Percentiles rank a stretch among this genome's conserved stretches.
Conservation (phyloP, 441 rosid species). For the Hura crepitans region DNA sequence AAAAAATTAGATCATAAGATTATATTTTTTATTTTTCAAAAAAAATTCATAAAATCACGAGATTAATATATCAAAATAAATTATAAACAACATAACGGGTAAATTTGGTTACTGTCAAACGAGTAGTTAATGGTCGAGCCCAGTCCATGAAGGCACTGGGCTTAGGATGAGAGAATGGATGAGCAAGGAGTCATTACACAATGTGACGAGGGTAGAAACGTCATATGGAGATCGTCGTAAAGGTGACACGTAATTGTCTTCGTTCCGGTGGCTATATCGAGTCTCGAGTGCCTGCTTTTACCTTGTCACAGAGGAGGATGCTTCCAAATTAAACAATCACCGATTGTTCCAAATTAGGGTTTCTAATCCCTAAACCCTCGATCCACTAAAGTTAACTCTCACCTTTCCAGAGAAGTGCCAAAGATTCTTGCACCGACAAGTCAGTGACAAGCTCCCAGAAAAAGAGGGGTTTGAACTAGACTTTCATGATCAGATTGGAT, state of each 20-base stretch:
- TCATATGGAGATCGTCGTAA: background rate
- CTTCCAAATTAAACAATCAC: background rate
- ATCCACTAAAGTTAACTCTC: background rate
- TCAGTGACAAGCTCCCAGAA: background rate
- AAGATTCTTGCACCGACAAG: background rate
- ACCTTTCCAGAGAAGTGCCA: background rate
- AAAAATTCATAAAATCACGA: too few relatives aligned
- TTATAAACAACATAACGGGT: too few relatives aligned
- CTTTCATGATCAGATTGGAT: conserved; percentile 28
- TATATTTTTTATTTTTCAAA: too few relatives aligned
- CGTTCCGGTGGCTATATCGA: background rate
- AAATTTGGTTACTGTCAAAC: too few relatives aligned
- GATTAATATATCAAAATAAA: too few relatives aligned
- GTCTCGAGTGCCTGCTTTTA: background rate
- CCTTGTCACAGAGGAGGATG: background rate
- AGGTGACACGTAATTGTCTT: background rate
- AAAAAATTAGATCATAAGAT: too few relatives aligned
- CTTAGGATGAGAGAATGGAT: too few relatives aligned
- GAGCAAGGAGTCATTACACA: background rate
- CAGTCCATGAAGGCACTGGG: too few relatives aligned
- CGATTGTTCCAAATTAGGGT: background rate
- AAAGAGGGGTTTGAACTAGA: background rate
- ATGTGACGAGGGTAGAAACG: background rate
- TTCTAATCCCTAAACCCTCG: conserved; percentile 6
- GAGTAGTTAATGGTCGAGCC: too few relatives aligned